Conservation (phyloP, 306 rosid genomes). For the Psophocarpus tetragonolobus region DNA sequence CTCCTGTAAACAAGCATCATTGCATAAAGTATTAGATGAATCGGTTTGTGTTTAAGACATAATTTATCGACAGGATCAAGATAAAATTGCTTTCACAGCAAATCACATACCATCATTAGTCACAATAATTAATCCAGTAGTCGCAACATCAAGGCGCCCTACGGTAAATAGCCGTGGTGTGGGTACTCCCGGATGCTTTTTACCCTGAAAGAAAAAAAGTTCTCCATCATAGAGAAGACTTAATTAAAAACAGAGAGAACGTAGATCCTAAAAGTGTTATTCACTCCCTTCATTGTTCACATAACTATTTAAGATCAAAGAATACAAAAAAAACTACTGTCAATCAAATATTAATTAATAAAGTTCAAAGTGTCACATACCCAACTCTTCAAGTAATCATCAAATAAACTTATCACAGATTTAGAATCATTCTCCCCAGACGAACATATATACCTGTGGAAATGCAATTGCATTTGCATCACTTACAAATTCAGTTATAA, state of each 20-base stretch:
- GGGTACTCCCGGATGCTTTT: slow-evolving; percentile 64
- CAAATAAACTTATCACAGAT: slow-evolving; percentile 70
- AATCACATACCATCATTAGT: slow-evolving; percentile 81
- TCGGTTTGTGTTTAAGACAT: neutral
- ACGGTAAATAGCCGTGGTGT: slow-evolving; percentile 82
- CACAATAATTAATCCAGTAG: slow-evolving; percentile 89
- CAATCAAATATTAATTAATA: neutral
- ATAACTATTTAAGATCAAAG: neutral
- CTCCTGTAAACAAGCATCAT: slow-evolving; percentile 52
- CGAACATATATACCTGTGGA: slow-evolving; percentile 80
- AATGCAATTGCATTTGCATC: slow-evolving; percentile 28
- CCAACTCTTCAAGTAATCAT: slow-evolving; percentile 74
- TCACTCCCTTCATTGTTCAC: slow-evolving; percentile 10
- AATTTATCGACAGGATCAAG: neutral
- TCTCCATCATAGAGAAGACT: neutral
- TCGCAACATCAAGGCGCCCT: slow-evolving; percentile 98
- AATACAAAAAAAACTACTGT: neutral
- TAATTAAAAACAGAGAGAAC: neutral
- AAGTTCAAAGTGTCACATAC: slow-evolving; percentile 48
- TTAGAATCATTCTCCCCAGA: slow-evolving; percentile 77
- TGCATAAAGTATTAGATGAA: slow-evolving; percentile 33
- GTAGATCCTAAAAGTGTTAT: neutral
- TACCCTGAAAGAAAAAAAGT: slow-evolving; percentile 48
- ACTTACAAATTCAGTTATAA: slow-evolving; percentile 19
- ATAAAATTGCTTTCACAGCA: slow-evolving; percentile 27